Conservation (phyloP, 306 rosid genomes). For the Calophaca sinica region DNA sequence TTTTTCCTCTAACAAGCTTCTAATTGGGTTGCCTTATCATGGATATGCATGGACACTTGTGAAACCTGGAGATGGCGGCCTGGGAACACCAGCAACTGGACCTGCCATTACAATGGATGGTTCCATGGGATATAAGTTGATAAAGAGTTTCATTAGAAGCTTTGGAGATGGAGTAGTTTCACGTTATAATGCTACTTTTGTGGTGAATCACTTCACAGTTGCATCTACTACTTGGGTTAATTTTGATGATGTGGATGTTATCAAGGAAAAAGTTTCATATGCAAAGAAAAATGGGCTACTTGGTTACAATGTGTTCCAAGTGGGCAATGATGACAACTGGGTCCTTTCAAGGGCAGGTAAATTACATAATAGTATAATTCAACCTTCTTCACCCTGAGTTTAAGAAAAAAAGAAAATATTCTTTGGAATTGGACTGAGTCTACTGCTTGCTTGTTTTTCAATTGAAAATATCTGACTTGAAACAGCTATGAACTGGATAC, state of each 20-base stretch:
- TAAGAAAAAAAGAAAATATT: too few relatives aligned
- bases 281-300: conserved; percentile 58
- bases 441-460: neutral
- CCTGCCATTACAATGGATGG: conserved; percentile 51
- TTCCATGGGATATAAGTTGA: conserved; percentile 46
- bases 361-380: neutral
- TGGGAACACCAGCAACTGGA: conserved; percentile 55
- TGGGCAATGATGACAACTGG: conserved; percentile 65
- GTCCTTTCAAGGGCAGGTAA: conserved; percentile 56
- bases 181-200: conserved; percentile 51
- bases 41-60: conserved; percentile 60
- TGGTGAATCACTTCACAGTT: conserved; percentile 52
- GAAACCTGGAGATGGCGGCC: conserved; percentile 32
- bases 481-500: too few relatives aligned
- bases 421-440: too few relatives aligned
- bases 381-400: too few relatives aligned
- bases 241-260: conserved; percentile 60
- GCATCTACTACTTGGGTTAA: conserved; percentile 53
- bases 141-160: conserved; percentile 51
- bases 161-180: conserved; percentile 44
- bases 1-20: conserved; percentile 49
- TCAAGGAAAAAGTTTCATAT: conserved; percentile 59
- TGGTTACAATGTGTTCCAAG: conserved; percentile 62
- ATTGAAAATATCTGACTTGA: conserved; percentile 10
- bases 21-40: conserved; percentile 60